phyloP scores from a whole-genome alignment of 148 eudicot species.

The Diospyros lotus region DNA sequence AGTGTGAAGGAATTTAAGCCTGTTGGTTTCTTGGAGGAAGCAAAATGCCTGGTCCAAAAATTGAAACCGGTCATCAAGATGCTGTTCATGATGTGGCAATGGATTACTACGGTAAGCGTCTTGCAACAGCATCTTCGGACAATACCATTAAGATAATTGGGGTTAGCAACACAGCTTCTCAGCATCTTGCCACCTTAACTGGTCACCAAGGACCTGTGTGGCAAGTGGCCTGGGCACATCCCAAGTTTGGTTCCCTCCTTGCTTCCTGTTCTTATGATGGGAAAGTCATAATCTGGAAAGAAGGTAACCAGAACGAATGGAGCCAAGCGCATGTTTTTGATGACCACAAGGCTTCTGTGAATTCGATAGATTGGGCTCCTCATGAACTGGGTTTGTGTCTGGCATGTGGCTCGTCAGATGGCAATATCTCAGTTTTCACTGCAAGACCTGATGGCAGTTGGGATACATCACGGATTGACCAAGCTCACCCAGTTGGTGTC shows the following conservation, averaged over 20 bases:
- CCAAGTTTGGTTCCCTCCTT: slow-evolving; percentile 16
- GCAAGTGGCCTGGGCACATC: slow-evolving; percentile 22
- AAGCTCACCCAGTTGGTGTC: slow-evolving; percentile 15
- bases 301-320: slow-evolving; percentile 20
- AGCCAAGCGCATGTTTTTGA: slow-evolving; percentile 14
- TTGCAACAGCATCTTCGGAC: slow-evolving; percentile 20
- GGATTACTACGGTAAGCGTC: slow-evolving; percentile 22
- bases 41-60: slow-evolving; percentile 19
- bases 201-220: slow-evolving; percentile 21
- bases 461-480: slow-evolving; percentile 12
- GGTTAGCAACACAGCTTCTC: slow-evolving; percentile 14
- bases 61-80: slow-evolving; percentile 22
- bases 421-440: slow-evolving; percentile 13
- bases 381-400: slow-evolving; percentile 17
- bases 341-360: slow-evolving; percentile 12
- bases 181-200: slow-evolving; percentile 21
- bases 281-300: slow-evolving; percentile 18
- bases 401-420: slow-evolving; percentile 19
- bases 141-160: slow-evolving; percentile 20
- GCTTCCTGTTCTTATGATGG: slow-evolving; percentile 22
- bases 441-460: slow-evolving; percentile 14
- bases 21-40: slow-evolving; percentile 4
- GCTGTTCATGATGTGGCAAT: slow-evolving; percentile 15
- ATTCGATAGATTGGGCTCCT: slow-evolving; percentile 19
- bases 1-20: background rate